Evolutionary conservation across 2,329 filamentous ascomycete species (phyloP).

Genomic region (Aureobasidium sp.): DNA sequence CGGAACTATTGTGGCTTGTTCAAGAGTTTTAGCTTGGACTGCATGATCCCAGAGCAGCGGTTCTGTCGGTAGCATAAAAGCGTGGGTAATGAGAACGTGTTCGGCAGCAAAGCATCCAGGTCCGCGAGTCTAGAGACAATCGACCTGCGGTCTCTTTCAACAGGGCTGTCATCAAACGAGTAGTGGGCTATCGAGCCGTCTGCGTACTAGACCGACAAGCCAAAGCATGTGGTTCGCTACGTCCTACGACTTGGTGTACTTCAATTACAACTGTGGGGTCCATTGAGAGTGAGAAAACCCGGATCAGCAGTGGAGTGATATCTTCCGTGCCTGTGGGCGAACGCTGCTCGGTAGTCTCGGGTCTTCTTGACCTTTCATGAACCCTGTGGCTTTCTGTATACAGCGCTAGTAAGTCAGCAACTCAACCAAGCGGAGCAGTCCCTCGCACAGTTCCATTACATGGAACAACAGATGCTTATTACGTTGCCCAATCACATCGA

Average conservation of each 20-base stretch:
- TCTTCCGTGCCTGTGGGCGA: background rate
- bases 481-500: background rate
- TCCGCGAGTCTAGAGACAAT: background rate
- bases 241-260: background rate
- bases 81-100: background rate
- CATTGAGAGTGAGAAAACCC: background rate
- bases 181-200: background rate
- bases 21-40: background rate
- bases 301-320: conserved; percentile 1
- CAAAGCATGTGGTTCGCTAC: background rate
- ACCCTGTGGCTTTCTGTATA: background rate
- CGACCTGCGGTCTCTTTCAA: background rate
- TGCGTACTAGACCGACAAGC: background rate
- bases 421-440: background rate
- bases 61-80: background rate
- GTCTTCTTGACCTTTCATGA: background rate
- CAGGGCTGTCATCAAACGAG: background rate
- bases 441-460: background rate
- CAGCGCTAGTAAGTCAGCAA: background rate
- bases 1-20: background rate
- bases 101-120: background rate
- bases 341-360: background rate
- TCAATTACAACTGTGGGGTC: conserved; percentile 1
- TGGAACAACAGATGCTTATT: too few species aligned
- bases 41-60: background rate